Percentiles rank a stretch among this genome's conserved stretches.
Evolutionary conservation across 2,329 filamentous ascomycete species (phyloP).

Genomic region (Penicillium sp.): DNA sequence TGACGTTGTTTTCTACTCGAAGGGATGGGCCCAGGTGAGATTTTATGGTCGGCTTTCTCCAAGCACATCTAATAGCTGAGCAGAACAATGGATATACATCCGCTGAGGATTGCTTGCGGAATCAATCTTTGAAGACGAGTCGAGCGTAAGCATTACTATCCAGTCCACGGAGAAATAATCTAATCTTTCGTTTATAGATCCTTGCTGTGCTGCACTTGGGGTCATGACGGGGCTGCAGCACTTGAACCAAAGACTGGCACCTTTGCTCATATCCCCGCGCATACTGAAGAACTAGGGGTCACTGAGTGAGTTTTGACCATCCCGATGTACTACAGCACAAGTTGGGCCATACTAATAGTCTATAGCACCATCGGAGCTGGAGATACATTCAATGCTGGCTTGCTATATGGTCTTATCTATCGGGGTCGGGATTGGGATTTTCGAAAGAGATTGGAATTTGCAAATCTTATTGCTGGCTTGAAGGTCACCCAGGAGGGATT

Average conservation of each 20-base stretch:
- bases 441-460: constrained; percentile 55
- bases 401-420: constrained; percentile 61
- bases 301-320: constrained; percentile 56
- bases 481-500: constrained; percentile 70
- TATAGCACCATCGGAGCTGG: constrained; percentile 68
- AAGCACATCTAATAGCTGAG: neutral
- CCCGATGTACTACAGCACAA: neutral
- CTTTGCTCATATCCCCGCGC: constrained; percentile 47
- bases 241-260: constrained; percentile 38
- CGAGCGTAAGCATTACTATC: constrained; percentile 46
- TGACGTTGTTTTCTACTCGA: constrained; percentile 72
- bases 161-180: neutral
- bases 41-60: too few relatives aligned
- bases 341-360: constrained; percentile 9
- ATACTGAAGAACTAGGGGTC: constrained; percentile 41
- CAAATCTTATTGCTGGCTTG: constrained; percentile 63
- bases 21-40: constrained; percentile 65
- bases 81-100: constrained; percentile 43
- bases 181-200: constrained; percentile 33
- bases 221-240: constrained; percentile 52
- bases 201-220: constrained; percentile 60
- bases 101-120: constrained; percentile 52
- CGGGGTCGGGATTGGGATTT: constrained; percentile 51
- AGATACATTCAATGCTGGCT: constrained; percentile 72
- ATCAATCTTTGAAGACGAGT: constrained; percentile 40